Percentiles rank a stretch among this genome's conserved stretches.
phyloP scores from a whole-genome alignment of 805 yeast genomes.

The Isabelozyma gotoi region DNA sequence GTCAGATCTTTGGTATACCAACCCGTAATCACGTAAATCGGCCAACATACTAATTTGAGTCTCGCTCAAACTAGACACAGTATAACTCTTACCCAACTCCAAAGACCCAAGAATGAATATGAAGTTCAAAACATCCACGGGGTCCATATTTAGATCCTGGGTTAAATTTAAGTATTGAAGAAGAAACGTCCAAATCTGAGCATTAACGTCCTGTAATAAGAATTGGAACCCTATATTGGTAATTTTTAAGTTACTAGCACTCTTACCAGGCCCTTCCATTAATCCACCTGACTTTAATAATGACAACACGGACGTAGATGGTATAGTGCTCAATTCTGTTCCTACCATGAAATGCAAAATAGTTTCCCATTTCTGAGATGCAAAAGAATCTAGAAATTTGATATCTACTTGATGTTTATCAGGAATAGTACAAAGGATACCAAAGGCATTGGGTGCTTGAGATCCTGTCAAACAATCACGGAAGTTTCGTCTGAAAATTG shows the following conservation, averaged over 20 bases:
- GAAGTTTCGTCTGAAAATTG: constrained; percentile 72
- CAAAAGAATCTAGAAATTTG: constrained; percentile 74
- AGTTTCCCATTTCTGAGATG: constrained; percentile 89
- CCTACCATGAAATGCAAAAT: constrained; percentile 98
- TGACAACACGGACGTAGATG: constrained; percentile 79
- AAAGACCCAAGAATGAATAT: constrained; percentile 91
- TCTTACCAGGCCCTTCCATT: constrained; percentile 63
- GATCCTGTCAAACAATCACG: constrained; percentile 85
- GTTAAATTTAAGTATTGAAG: constrained; percentile 86
- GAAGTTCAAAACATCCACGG: constrained; percentile 92
- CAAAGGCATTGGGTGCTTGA: constrained; percentile 65
- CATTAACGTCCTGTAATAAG: constrained; percentile 84
- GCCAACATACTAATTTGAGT: constrained; percentile 86
- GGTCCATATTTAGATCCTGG: constrained; percentile 84
- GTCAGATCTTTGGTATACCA: constrained; percentile 65
- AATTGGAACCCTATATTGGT: constrained; percentile 95
- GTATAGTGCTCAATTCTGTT: constrained; percentile 66
- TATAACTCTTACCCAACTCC: constrained; percentile 86
- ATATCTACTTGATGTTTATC: constrained; percentile 59
- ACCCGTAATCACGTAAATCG: constrained; percentile 88
- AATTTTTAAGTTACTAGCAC: constrained; percentile 57
- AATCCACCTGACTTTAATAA: constrained; percentile 77
- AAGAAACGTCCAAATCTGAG: constrained; percentile 91
- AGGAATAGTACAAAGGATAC: constrained; percentile 56
- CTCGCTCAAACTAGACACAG: constrained; percentile 64